Conservation (phyloP, 2,329 filamentous ascomycete species). For the Colletotrichum gloeosporioides region DNA sequence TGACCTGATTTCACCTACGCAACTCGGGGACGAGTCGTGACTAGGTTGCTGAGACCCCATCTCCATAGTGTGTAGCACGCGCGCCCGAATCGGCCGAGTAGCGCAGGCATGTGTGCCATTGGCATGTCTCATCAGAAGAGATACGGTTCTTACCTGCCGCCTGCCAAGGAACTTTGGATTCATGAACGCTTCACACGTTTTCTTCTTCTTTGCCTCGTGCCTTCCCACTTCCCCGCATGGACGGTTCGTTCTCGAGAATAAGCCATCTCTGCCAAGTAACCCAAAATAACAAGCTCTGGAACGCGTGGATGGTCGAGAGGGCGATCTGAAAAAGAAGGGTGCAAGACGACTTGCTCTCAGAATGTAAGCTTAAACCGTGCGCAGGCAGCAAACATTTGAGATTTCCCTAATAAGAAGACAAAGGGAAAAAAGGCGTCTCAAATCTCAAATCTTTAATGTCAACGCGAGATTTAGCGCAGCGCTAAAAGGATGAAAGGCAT, state of each 20-base stretch:
- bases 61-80: background rate
- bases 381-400: background rate
- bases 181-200: background rate
- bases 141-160: background rate
- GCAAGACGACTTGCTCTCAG: background rate
- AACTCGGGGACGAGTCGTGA: background rate
- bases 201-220: background rate
- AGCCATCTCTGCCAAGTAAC: background rate
- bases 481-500: background rate
- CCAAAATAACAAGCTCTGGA: background rate
- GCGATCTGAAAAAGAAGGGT: background rate
- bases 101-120: background rate
- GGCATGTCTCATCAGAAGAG: background rate
- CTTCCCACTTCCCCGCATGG: background rate
- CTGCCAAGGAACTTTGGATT: background rate
- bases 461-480: background rate
- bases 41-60: background rate
- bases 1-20: background rate
- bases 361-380: background rate
- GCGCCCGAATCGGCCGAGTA: background rate
- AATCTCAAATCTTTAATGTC: background rate
- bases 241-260: background rate
- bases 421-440: background rate
- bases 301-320: background rate
- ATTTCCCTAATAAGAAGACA: background rate